phyloP scores from a whole-genome alignment of 2,329 filamentous ascomycete species.

The Pyrenochaeta sp. region DNA sequence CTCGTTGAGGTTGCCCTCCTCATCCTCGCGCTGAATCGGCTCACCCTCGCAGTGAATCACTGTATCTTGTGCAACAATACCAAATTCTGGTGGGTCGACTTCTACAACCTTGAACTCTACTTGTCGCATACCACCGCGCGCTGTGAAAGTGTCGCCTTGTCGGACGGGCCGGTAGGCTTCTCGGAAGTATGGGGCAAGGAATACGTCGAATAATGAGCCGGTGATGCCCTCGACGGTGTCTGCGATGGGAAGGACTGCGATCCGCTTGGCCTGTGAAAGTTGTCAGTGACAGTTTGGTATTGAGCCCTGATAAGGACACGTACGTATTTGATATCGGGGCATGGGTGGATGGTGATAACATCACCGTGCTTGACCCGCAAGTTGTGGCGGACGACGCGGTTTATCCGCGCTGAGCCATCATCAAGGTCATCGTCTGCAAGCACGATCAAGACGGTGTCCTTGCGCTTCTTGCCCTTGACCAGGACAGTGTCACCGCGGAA shows the following conservation, averaged over 20 bases:
- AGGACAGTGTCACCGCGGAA: slow-evolving; percentile 99
- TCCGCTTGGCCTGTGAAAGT: slow-evolving; percentile 84
- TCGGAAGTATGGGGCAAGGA: slow-evolving; percentile 98
- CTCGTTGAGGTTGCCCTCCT: slow-evolving; percentile 99
- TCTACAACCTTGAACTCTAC: slow-evolving; percentile 99
- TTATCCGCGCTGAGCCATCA: slow-evolving; percentile 95
- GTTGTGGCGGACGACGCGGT: slow-evolving; percentile 98
- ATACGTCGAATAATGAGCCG: slow-evolving; percentile 97
- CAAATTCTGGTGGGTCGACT: slow-evolving; percentile 97
- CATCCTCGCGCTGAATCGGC: slow-evolving; percentile 95
- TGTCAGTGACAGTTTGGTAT: slow-evolving; percentile 22
- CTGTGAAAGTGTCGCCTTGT: slow-evolving; percentile 97
- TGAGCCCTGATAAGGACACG: slow-evolving; percentile 52
- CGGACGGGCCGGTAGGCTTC: slow-evolving; percentile 97
- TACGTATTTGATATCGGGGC: slow-evolving; percentile 99
- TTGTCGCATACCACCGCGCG: slow-evolving; percentile 97
- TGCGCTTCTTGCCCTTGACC: slow-evolving; percentile 99
- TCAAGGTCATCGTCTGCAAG: slow-evolving; percentile 97
- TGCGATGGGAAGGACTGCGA: slow-evolving; percentile 96
- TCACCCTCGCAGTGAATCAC: slow-evolving; percentile 99
- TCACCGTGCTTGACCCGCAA: slow-evolving; percentile 98
- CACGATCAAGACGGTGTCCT: slow-evolving; percentile 98
- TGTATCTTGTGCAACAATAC: slow-evolving; percentile 98
- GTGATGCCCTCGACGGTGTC: slow-evolving; percentile 98
- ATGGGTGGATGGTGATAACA: slow-evolving; percentile 95